These are phyloP conservation scores for Dioszegia aurantiaca DNA, from an alignment of 768 basidiomycete species.

Conservation along the genomic window DNA sequence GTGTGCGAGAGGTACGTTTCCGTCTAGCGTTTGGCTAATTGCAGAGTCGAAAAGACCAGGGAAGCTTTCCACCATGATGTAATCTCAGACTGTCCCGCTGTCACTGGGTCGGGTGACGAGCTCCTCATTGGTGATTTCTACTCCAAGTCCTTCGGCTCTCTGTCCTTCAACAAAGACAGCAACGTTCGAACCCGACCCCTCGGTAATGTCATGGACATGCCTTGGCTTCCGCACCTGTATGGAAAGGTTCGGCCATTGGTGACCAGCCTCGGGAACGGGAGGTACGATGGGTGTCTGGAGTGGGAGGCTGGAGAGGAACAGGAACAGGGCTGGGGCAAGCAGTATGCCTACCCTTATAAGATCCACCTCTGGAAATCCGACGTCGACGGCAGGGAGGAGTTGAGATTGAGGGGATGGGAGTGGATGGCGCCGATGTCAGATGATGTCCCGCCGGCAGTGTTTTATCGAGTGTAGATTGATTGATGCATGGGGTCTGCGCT, in stretches of 20 bases:
- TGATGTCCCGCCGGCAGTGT: no score
- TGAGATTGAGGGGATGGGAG: not conserved
- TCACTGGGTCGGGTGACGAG: not conserved
- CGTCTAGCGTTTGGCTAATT: no score
- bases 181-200: not conserved
- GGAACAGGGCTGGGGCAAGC: not conserved
- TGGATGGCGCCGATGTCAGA: not conserved
- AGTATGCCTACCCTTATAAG: not conserved
- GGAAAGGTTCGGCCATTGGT: not conserved
- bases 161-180: not conserved
- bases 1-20: no score
- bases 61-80: not conserved
- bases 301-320: not conserved
- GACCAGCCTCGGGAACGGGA: not conserved
- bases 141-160: not conserved
- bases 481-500: no score
- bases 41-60: no score
- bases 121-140: constrained; percentile 4
- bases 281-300: constrained; percentile 23
- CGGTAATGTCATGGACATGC: not conserved
- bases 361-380: not conserved
- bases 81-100: not conserved
- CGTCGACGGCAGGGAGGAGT: not conserved
- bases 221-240: constrained; percentile 9
- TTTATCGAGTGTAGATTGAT: no score